Conservation (phyloP, 306 rosid species). For the Begonia peltatifolia region DNA sequence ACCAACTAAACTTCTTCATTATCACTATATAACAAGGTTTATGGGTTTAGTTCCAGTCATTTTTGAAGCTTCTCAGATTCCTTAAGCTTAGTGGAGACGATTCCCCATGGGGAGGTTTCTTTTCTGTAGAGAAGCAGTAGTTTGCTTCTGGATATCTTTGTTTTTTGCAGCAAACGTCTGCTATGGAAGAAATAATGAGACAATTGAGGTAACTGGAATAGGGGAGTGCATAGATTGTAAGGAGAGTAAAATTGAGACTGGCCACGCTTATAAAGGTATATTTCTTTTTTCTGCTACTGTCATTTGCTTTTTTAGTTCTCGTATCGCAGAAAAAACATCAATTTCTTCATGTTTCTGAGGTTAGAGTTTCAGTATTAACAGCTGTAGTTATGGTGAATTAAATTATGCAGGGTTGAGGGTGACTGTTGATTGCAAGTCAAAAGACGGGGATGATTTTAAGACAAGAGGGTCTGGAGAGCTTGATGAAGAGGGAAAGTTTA, state of each 20-base stretch:
- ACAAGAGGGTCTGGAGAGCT: conserved; percentile 51
- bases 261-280: conserved; percentile 67
- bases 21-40: conserved; percentile 26
- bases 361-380: too few species aligned
- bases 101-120: conserved; percentile 33
- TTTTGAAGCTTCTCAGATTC: neutral
- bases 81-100: neutral
- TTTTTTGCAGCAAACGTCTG: conserved; percentile 30
- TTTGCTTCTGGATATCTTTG: conserved; percentile 41
- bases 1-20: too few species aligned
- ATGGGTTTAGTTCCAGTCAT: neutral
- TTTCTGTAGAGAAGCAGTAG: conserved; percentile 21
- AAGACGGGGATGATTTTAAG: conserved; percentile 36
- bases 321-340: too few species aligned
- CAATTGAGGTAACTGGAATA: conserved; percentile 54
- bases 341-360: too few species aligned
- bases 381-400: too few species aligned
- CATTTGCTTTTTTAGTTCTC: too few species aligned
- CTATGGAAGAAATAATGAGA: conserved; percentile 36
- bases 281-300: too few species aligned
- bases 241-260: conserved; percentile 33
- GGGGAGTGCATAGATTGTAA: conserved; percentile 77
- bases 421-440: conserved; percentile 55
- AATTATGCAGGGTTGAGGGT: conserved; percentile 24
- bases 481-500: conserved; percentile 56